Conservation (phyloP, 2,329 filamentous ascomycete species). For the Byssochlamys sp. region DNA sequence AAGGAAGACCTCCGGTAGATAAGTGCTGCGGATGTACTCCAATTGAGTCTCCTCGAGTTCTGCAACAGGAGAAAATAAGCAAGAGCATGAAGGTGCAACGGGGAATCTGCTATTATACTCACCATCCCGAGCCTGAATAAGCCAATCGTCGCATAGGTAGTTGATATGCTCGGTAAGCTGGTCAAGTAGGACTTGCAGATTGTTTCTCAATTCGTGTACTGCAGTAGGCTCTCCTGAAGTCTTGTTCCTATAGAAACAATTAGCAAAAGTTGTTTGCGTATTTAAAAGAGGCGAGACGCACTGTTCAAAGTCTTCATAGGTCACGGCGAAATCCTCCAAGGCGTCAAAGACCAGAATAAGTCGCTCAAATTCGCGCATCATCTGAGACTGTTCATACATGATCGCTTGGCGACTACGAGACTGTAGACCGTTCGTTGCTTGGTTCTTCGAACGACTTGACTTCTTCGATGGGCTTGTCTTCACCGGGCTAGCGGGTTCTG, state of each 20-base stretch:
- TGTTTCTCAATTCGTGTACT: constrained; percentile 44
- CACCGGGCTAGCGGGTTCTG: constrained; percentile 22
- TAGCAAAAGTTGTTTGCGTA: not conserved
- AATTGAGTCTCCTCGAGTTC: constrained; percentile 50
- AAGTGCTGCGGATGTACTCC: constrained; percentile 58
- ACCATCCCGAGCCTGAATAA: constrained; percentile 49
- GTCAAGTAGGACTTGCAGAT: constrained; percentile 48
- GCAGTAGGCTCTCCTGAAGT: constrained; percentile 21
- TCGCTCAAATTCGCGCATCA: constrained; percentile 59
- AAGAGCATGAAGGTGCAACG: constrained; percentile 3
- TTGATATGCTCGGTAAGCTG: constrained; percentile 48
- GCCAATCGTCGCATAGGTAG: constrained; percentile 52
- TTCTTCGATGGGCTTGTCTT: constrained; percentile 18
- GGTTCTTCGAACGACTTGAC: constrained; percentile 13
- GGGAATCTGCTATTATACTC: constrained; percentile 17
- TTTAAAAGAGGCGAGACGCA: constrained; percentile 13
- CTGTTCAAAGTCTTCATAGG: constrained; percentile 39
- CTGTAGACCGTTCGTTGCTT: constrained; percentile 17
- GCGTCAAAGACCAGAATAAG: constrained; percentile 57
- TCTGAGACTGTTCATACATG: constrained; percentile 43
- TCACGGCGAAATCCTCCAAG: constrained; percentile 56
- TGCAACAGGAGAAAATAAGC: constrained; percentile 6
- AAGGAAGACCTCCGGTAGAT: constrained; percentile 76
- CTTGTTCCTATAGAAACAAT: constrained; percentile 9
- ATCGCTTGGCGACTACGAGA: constrained; percentile 15